Percentiles rank a stretch among this genome's conserved stretches.
phyloP scores from a whole-genome alignment of 148 eudicot genomes.

The Talinum fruticosum region DNA sequence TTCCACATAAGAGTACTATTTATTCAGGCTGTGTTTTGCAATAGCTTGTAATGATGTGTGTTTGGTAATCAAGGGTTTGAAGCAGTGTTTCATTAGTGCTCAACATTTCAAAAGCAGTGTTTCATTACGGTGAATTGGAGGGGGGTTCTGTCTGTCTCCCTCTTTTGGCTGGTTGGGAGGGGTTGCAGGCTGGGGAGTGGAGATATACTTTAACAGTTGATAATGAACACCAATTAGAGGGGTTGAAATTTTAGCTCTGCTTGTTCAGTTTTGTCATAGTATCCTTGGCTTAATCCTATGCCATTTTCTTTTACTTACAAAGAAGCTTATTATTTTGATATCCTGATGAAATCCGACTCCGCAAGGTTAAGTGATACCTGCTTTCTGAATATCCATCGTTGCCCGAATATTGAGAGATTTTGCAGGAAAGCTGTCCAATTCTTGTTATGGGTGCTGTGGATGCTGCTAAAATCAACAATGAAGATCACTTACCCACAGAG shows the following conservation, averaged over 20 bases:
- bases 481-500: constrained; percentile 52
- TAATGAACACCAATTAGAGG: not conserved
- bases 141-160: too few species aligned
- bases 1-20: not conserved
- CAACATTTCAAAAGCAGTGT: too few species aligned
- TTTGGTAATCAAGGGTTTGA: too few species aligned
- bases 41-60: too few species aligned
- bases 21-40: not conserved
- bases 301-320: not conserved
- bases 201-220: not conserved
- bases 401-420: constrained; percentile 3
- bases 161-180: too few species aligned
- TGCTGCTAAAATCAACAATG: constrained; percentile 17
- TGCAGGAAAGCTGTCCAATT: constrained; percentile 13
- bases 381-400: not conserved
- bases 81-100: too few species aligned
- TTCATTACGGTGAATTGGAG: not conserved
- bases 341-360: not conserved
- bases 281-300: not conserved
- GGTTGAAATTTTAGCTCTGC: not conserved
- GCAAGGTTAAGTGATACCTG: not conserved
- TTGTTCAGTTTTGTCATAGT: not conserved
- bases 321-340: not conserved
- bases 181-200: not conserved
- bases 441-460: constrained; percentile 39